phyloP scores from a whole-genome alignment of 1,284 basidiomycete genomes.

The Macrocystidia cucumis region DNA sequence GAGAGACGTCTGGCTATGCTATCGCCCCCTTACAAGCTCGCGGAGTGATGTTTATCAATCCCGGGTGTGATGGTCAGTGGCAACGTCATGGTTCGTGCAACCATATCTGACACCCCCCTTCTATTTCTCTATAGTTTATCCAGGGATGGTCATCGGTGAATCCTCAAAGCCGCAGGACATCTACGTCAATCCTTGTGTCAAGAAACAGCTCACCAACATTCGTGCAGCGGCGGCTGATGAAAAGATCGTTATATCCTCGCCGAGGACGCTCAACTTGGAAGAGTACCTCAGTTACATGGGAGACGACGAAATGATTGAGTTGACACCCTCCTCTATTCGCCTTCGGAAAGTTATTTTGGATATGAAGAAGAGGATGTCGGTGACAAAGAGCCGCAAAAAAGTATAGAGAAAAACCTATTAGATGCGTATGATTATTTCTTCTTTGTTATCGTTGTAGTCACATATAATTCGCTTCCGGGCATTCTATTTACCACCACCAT shows the following conservation, averaged over 20 bases:
- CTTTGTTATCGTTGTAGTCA: no score
- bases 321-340: constrained; percentile 30
- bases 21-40: constrained; percentile 39
- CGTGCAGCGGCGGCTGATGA: constrained; percentile 37
- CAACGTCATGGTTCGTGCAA: not conserved
- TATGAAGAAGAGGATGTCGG: constrained; percentile 20
- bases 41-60: constrained; percentile 34
- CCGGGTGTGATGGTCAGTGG: constrained; percentile 27
- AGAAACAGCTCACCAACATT: constrained; percentile 40
- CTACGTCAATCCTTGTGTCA: constrained; percentile 35
- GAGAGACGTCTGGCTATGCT: constrained; percentile 34
- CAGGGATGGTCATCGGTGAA: constrained; percentile 42
- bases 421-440: not conserved
- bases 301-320: constrained; percentile 38
- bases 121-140: constrained; percentile 24
- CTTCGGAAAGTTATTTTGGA: constrained; percentile 32
- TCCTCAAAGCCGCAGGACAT: constrained; percentile 34
- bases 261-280: constrained; percentile 32
- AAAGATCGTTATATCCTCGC: constrained; percentile 35
- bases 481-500: no score
- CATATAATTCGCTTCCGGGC: no score
- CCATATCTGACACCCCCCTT: not conserved
- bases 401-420: constrained; percentile 1
- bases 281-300: constrained; percentile 37
- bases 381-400: constrained; percentile 13